Evolutionary conservation across 2,329 filamentous ascomycete species (phyloP), one percentile per base, ranked within the genome.

Genomic region (Akanthomyces uredinophilus): DNA sequence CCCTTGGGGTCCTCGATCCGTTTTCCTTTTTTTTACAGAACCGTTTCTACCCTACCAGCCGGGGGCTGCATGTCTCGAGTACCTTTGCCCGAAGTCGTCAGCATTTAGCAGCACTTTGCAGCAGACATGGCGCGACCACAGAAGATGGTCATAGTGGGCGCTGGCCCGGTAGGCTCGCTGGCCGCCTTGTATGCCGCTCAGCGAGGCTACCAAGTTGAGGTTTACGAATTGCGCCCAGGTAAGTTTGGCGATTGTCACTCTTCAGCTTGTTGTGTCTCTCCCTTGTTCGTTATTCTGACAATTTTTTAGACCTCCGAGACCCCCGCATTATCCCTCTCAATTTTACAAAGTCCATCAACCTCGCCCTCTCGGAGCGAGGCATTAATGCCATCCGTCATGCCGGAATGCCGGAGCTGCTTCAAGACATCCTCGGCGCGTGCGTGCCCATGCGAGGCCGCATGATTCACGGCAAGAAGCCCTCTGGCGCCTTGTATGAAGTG

Each of bases 261-360:
- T 14, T 22, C 24, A 16, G 1, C 18, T 39, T 24, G 4, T 46
- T 61, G 13, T 55, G 41, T 29, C 14, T 61, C 20, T 32, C 20
- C 20, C 5, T 32, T 22, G 7, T 37, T 57, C 37, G 32, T 35
- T 55, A 59, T 55, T 50, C 27, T 63, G 61, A 62, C 22, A 44
- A 60, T 65, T 65, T 7, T 18, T 63, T 8, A 98, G 95, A 99
- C 78, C 87, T 98, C 54, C 87, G 95, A 46, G 87, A 96, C 72
- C 87, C 90, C 2, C 83, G 86, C 2, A 96, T 91, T 0, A 87
- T 87, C 35, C 93, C 94, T 3, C 81, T 98, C 64, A 97, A 97
- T 75, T 97, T 97, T 72, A 96, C 93, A 64, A 96, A 92, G 74
- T 98, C 95, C n/a, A 99, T 99, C 79, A 99, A 99, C 72, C 79